Evolutionary conservation across 1,139 yeast genomes (phyloP).

Genomic region (Suhomyces panamericanus): DNA sequence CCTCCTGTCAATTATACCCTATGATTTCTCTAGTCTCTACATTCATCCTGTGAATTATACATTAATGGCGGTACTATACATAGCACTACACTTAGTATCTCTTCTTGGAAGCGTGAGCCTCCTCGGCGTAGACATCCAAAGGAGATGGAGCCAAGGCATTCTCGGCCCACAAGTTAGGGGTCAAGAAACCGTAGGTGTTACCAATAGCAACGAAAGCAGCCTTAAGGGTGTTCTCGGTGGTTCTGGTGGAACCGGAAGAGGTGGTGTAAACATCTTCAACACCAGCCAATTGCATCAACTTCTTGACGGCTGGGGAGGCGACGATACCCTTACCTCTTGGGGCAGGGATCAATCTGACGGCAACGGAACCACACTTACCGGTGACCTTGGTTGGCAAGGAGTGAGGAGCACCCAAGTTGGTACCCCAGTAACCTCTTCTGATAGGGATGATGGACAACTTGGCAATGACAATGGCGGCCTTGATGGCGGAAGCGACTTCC

Average conservation of each 20-base stretch:
- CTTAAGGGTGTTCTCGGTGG: slow-evolving; percentile 99
- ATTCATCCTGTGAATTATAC: neutral
- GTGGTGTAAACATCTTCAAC: slow-evolving; percentile 99
- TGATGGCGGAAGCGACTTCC: slow-evolving; percentile 99
- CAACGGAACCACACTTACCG: slow-evolving; percentile 99
- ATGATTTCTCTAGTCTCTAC: too few relatives aligned
- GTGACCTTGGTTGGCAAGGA: slow-evolving; percentile 97
- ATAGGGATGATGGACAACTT: slow-evolving; percentile 98
- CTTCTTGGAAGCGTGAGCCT: slow-evolving; percentile 71
- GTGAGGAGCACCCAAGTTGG: slow-evolving; percentile 99
- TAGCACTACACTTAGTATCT: slow-evolving; percentile 47
- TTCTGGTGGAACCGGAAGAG: slow-evolving; percentile 99
- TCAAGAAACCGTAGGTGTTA: slow-evolving; percentile 99
- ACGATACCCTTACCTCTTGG: slow-evolving; percentile 99
- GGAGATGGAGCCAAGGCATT: slow-evolving; percentile 86
- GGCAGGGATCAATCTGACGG: slow-evolving; percentile 98
- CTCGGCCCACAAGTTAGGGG: slow-evolving; percentile 98
- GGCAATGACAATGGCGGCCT: slow-evolving; percentile 99
- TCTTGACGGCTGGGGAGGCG: slow-evolving; percentile 99
- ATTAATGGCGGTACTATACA: slow-evolving; percentile 10
- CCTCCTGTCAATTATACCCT: too few relatives aligned
- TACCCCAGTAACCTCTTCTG: slow-evolving; percentile 99
- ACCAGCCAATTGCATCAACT: slow-evolving; percentile 99
- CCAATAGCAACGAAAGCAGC: slow-evolving; percentile 99
- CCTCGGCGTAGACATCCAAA: slow-evolving; percentile 89